These are phyloP conservation scores for Lactifluus subvellereus DNA, from an alignment of 768 basidiomycete genomes.

Conservation along the genomic window DNA sequence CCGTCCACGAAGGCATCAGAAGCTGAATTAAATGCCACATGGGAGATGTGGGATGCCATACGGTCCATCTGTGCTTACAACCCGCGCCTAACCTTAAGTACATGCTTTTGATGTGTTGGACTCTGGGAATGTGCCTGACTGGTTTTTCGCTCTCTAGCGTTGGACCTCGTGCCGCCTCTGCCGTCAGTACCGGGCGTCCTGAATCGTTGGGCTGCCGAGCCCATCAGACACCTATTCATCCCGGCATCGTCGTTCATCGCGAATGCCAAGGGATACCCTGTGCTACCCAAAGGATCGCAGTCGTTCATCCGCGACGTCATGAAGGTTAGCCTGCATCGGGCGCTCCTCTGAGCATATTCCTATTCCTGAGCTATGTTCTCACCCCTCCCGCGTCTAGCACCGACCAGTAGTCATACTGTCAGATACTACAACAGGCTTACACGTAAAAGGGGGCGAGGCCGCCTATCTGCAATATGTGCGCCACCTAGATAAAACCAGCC, in stretches of 20 bases:
- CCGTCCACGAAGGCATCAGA: constrained; percentile 40
- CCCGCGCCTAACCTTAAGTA: constrained; percentile 66
- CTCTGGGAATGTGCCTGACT: constrained; percentile 14
- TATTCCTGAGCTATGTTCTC: constrained; percentile 1
- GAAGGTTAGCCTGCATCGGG: constrained; percentile 48
- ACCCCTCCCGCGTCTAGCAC: constrained; percentile 46
- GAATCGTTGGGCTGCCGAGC: constrained; percentile 88
- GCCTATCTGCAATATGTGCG: constrained; percentile 89
- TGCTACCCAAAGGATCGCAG: constrained; percentile 90
- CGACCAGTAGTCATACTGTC: constrained; percentile 81
- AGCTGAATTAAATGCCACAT: constrained; percentile 64
- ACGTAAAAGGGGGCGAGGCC: constrained; percentile 72
- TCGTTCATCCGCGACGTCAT: constrained; percentile 85
- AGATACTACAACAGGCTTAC: constrained; percentile 56
- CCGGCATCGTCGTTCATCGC: constrained; percentile 91
- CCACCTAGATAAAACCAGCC: constrained; percentile 76
- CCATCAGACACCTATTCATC: constrained; percentile 81
- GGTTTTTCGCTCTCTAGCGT: constrained; percentile 47
- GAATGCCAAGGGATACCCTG: constrained; percentile 95
- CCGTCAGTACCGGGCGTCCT: constrained; percentile 73
- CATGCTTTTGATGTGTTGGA: constrained; percentile 25
- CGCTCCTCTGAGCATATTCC: background rate
- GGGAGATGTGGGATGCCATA: constrained; percentile 99
- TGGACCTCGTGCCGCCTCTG: constrained; percentile 86
- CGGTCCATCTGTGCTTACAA: constrained; percentile 85